Conservation (phyloP, 768 basidiomycete genomes). For the Mrakia gelida region DNA sequence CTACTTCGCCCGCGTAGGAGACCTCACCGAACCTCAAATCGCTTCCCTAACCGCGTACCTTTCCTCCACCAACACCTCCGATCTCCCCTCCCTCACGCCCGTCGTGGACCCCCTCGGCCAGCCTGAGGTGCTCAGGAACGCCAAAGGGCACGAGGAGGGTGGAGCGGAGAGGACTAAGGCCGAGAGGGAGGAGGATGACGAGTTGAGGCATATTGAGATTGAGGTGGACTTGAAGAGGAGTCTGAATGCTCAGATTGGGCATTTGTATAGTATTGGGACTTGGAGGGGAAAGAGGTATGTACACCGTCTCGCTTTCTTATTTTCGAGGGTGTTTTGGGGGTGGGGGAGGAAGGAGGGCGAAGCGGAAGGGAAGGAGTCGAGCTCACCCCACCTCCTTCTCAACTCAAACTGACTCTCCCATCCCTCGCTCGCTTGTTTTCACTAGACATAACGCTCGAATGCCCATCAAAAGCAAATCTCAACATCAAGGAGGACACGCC, state of each 20-base stretch:
- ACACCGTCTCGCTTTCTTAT: not conserved
- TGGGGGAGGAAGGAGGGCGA: not conserved
- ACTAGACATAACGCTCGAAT: not conserved
- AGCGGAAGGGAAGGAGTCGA: not conserved
- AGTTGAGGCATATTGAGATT: slow-evolving; percentile 69
- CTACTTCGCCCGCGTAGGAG: slow-evolving; percentile 70
- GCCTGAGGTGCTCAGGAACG: slow-evolving; percentile 25
- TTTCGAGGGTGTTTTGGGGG: not conserved
- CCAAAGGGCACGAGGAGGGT: slow-evolving; percentile 16
- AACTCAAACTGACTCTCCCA: not conserved
- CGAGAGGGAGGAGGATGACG: slow-evolving; percentile 49
- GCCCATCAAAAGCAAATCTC: not conserved
- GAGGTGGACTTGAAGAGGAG: slow-evolving; percentile 80
- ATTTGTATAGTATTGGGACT: slow-evolving; percentile 88
- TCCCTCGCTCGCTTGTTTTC: not conserved
- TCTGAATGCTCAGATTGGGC: slow-evolving; percentile 84
- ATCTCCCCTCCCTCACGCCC: slow-evolving; percentile 61
- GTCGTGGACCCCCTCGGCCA: slow-evolving; percentile 53
- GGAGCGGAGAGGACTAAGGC: slow-evolving; percentile 15
- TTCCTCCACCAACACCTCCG: slow-evolving; percentile 75
- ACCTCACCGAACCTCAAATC: slow-evolving; percentile 79
- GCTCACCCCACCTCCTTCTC: not conserved
- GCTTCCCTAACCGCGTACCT: slow-evolving; percentile 91
- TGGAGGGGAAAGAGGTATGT: slow-evolving; percentile 73
- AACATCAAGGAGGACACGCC: not conserved